A percentile compares a stretch with the other conserved stretches of the same genome.
Evolutionary conservation across 2,329 filamentous ascomycete genomes (phyloP).

Genomic region (Alternaria angustiovoidea): DNA sequence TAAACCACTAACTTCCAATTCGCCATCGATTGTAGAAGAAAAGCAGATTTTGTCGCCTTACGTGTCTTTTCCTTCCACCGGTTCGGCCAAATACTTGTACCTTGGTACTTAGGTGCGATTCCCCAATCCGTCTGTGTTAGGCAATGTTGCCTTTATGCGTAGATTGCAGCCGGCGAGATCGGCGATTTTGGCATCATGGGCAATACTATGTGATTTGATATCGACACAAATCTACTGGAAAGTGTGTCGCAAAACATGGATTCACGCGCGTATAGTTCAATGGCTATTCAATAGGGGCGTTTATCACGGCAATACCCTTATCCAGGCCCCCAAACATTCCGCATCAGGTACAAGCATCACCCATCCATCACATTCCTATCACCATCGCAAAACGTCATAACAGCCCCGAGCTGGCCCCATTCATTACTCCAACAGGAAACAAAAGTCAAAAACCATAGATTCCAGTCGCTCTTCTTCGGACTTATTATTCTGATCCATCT

Average conservation of each 20-base stretch:
- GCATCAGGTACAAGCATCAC: conserved; percentile 1
- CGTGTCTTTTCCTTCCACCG: not conserved
- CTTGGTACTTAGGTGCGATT: not conserved
- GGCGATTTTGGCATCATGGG: not conserved
- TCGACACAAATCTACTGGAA: not conserved
- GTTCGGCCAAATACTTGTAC: not conserved
- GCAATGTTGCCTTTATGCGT: not conserved
- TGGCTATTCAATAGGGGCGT: not conserved
- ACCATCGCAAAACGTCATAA: not conserved
- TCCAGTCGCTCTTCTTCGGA: conserved; percentile 17
- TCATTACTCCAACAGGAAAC: conserved; percentile 5
- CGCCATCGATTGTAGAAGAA: not conserved
- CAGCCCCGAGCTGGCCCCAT: not conserved
- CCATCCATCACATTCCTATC: not conserved
- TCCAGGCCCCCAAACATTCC: not conserved
- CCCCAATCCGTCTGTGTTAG: not conserved
- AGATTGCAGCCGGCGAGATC: conserved; percentile 4
- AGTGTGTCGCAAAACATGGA: not conserved
- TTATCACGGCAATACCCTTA: not conserved
- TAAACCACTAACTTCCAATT: not conserved
- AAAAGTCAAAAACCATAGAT: conserved; percentile 8
- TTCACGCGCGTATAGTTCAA: not conserved
- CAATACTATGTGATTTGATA: not conserved
- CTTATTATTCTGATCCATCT: conserved; percentile 7
- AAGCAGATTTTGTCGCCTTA: not conserved